Base-by-base conservation (phyloP, 257 asterid species). In the Leonotis leonurus region DNA sequence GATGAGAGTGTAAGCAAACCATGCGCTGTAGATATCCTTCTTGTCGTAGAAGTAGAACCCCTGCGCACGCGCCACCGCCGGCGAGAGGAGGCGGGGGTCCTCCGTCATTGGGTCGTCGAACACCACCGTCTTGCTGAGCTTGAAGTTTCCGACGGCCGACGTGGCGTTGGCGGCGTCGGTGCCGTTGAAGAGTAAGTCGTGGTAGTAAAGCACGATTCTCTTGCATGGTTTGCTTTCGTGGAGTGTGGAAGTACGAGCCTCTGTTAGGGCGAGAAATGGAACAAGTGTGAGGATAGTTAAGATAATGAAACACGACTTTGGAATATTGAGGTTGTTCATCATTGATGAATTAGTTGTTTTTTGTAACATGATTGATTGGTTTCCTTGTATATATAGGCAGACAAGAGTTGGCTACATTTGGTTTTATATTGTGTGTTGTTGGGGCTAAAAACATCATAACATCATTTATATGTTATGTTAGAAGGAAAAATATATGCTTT, bases 1-100 rank as follows among this genome's bases (percentile, higher is more conserved):
- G 3, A 77, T 5, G 66, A 85, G 64, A 11, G 86, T 85, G 59
- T 75, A 85, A 1, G 90, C 90, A 67, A 85, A 85, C 88, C 90
- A 85, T 4, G 95, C 86, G 26, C 70, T 71, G 18, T 22, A 73
- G 4, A 35, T 9, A 1, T 39, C 40, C 64, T 81, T 83, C 75
- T 62, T 71, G 57, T 83, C 78, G 46, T 85, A 85, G 56, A 85
- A 81, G 70, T 85, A 83, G 33, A 85, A 79, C 1, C 95, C 90
- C 25, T 83, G 86, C 0, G 86, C 95, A 17, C 83, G 75, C 0
- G 82, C 90, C 0, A 56, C 60, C 1, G 85, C 81, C 0, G 81
- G 65, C 6, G 90, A 81, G 5, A 26, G 56, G 11, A 85, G 84
- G 7, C 16, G 66, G n/a, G 67, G 59, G 13, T 81, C 88, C 61